These are phyloP conservation scores for Blastocrithidia nonstop DNA, from an alignment of 208 protist genomes.

Conservation along the genomic window DNA sequence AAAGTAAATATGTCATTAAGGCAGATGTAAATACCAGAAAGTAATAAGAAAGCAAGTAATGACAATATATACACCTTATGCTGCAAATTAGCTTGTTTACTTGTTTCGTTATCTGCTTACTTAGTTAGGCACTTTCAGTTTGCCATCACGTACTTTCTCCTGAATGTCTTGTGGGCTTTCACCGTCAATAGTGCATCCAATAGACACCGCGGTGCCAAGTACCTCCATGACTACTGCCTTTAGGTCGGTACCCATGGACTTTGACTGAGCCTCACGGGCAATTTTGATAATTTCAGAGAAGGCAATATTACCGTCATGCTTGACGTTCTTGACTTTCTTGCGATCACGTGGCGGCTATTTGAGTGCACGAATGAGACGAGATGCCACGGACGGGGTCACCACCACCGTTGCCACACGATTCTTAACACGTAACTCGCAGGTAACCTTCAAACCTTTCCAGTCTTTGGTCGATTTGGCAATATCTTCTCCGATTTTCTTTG, in stretches of 20 bases:
- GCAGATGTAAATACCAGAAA: too few relatives aligned
- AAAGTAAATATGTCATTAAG: conserved; percentile 6
- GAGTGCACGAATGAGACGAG: conserved; percentile 96
- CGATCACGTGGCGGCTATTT: conserved; percentile 98
- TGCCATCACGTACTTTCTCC: conserved; percentile 87
- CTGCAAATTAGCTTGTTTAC: too few relatives aligned
- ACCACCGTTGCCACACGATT: conserved; percentile 95
- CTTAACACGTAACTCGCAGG: conserved; percentile 96
- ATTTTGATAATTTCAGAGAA: conserved; percentile 96
- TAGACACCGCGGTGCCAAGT: conserved; percentile 94
- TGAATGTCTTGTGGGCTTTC: conserved; percentile 89
- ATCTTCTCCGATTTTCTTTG: conserved; percentile 99
- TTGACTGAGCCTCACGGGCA: conserved; percentile 88
- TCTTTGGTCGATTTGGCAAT: conserved; percentile 97
- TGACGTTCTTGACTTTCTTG: conserved; percentile 99
- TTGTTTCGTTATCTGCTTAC: too few relatives aligned
- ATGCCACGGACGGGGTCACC: conserved; percentile 94
- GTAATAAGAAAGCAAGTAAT: too few relatives aligned
- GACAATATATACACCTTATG: too few relatives aligned
- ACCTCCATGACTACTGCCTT: conserved; percentile 97
- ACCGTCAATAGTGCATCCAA: conserved; percentile 98
- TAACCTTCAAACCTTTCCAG: conserved; percentile 99
- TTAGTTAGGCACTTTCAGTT: conserved; percentile 81
- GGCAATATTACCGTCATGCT: conserved; percentile 97
- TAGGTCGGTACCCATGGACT: conserved; percentile 91